phyloP scores from a whole-genome alignment of 2,329 filamentous ascomycete species.

The Clonostachys solani region DNA sequence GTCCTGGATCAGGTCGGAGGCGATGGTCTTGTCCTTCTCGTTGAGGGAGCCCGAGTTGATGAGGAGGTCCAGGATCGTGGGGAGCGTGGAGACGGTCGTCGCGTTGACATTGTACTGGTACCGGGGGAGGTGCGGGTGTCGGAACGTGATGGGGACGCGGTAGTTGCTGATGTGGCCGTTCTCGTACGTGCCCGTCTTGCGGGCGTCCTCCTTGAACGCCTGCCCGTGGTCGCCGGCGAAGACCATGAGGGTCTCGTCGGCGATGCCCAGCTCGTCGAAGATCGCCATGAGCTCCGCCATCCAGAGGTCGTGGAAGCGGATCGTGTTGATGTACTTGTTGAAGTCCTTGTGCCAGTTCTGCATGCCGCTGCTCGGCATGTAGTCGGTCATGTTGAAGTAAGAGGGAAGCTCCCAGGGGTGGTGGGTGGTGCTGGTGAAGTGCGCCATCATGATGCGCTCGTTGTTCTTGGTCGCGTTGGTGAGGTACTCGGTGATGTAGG shows the following conservation, averaged over 20 bases:
- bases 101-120: constrained; percentile 30
- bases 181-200: constrained; percentile 30
- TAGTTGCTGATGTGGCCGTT: constrained; percentile 38
- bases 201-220: constrained; percentile 32
- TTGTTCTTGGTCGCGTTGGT: constrained; percentile 16
- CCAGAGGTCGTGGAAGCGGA: constrained; percentile 32
- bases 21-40: constrained; percentile 18
- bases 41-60: constrained; percentile 31
- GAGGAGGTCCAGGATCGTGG: constrained; percentile 38
- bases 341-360: constrained; percentile 8
- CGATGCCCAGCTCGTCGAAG: constrained; percentile 34
- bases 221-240: constrained; percentile 38
- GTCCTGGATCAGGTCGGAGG: constrained; percentile 31
- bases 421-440: constrained; percentile 30
- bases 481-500: constrained; percentile 28
- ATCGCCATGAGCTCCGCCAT: constrained; percentile 28
- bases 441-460: constrained; percentile 24
- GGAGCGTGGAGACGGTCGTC: constrained; percentile 35
- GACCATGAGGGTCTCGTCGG: constrained; percentile 38
- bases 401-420: constrained; percentile 34
- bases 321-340: constrained; percentile 35
- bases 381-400: constrained; percentile 19
- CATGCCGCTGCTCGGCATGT: constrained; percentile 13
- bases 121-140: constrained; percentile 34
- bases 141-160: constrained; percentile 34